These are phyloP conservation scores for Paralagenidium karlingii DNA, from an alignment of 352 stramenopile species.

Conservation along the genomic window DNA sequence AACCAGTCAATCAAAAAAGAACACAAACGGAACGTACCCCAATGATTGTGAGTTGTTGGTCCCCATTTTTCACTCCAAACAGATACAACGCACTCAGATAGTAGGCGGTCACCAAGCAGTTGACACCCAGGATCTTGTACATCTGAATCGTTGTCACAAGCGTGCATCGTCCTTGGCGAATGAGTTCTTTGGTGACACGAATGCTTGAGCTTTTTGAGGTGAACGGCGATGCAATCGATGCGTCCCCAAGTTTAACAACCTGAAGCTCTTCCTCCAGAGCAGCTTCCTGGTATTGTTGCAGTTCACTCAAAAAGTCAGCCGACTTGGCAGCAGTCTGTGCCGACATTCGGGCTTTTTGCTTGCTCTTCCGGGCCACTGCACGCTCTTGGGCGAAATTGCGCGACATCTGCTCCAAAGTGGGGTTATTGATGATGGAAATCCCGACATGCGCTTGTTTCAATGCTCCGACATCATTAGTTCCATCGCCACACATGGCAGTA, in stretches of 20 bases:
- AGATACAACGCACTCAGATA: slow-evolving; percentile 90
- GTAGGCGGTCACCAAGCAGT: slow-evolving; percentile 91
- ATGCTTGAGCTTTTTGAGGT: slow-evolving; percentile 85
- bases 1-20: not conserved
- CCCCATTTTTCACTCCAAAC: slow-evolving; percentile 91
- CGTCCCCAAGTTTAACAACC: slow-evolving; percentile 91
- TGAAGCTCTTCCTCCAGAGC: slow-evolving; percentile 18
- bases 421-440: slow-evolving; percentile 87
- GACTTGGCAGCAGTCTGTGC: slow-evolving; percentile 5
- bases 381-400: slow-evolving; percentile 3
- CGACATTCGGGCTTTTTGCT: slow-evolving; percentile 3
- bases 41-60: slow-evolving; percentile 74
- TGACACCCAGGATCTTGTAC: slow-evolving; percentile 92
- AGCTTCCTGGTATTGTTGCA: not conserved
- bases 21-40: slow-evolving; percentile 16
- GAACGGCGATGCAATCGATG: slow-evolving; percentile 95
- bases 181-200: slow-evolving; percentile 73
- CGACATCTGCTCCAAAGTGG: slow-evolving; percentile 8
- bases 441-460: slow-evolving; percentile 87
- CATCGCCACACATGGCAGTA: slow-evolving; percentile 94
- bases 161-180: slow-evolving; percentile 92
- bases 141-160: slow-evolving; percentile 94
- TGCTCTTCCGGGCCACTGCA: no score
- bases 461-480: slow-evolving; percentile 91
- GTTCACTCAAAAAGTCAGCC: not conserved